These are phyloP conservation scores for Suhomyces bolitotheri DNA, from an alignment of 1,139 yeast species.

Conservation along the genomic window DNA sequence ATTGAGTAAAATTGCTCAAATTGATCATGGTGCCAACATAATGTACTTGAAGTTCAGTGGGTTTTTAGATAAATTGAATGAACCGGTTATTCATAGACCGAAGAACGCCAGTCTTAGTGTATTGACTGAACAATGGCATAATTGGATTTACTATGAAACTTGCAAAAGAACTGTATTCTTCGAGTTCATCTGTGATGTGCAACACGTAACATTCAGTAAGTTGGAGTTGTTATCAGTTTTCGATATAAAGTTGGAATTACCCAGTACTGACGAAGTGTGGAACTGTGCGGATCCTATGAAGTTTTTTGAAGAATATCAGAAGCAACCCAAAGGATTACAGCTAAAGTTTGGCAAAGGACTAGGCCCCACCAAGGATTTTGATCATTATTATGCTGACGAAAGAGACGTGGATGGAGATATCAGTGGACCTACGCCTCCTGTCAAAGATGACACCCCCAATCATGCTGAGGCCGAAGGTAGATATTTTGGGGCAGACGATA, in stretches of 20 bases:
- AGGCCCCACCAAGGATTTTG: background rate
- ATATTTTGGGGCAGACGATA: background rate
- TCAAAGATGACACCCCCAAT: background rate
- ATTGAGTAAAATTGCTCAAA: slow-evolving; percentile 1
- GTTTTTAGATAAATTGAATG: slow-evolving; percentile 1
- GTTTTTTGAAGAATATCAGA: slow-evolving; percentile 1
- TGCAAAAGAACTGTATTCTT: slow-evolving; percentile 1
- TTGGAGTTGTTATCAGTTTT: slow-evolving; percentile 1
- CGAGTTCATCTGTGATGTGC: slow-evolving; percentile 1
- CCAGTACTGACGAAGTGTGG: slow-evolving; percentile 2
- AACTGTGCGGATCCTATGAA: background rate
- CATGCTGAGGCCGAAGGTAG: background rate
- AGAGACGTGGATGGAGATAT: background rate
- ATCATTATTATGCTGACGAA: background rate
- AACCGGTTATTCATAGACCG: background rate
- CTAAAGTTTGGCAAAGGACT: background rate
- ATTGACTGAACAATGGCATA: slow-evolving; percentile 1
- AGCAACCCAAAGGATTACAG: slow-evolving; percentile 1
- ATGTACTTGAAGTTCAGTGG: slow-evolving; percentile 3
- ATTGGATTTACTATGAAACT: slow-evolving; percentile 2
- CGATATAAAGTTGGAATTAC: slow-evolving; percentile 1
- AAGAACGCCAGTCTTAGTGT: slow-evolving; percentile 1
- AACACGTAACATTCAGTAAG: slow-evolving; percentile 1
- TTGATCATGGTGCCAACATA: slow-evolving; percentile 3
- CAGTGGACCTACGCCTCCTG: background rate